Conservation (phyloP, 2,329 filamentous ascomycete genomes). For the Ceratocystis alfenasii region DNA sequence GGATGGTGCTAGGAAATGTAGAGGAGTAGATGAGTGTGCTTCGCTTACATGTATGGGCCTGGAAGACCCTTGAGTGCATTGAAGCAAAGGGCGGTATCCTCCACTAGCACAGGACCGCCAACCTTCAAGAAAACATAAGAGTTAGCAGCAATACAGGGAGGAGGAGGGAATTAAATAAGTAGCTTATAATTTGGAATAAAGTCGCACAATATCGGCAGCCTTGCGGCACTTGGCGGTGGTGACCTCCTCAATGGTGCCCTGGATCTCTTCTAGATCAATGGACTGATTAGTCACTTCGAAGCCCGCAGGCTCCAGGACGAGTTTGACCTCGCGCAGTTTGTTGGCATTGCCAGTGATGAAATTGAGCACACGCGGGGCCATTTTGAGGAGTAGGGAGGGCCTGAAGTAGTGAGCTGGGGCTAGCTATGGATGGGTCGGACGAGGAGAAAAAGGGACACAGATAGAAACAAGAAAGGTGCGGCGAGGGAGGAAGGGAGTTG, state of each 20-base stretch:
- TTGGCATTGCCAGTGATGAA: conserved; percentile 97
- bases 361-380: conserved; percentile 47
- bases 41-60: conserved; percentile 80
- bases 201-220: conserved; percentile 61
- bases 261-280: conserved; percentile 77
- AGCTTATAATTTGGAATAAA: not conserved
- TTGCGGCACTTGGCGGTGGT: conserved; percentile 74
- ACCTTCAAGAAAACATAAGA: conserved; percentile 40
- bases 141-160: not conserved
- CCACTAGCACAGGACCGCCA: conserved; percentile 78
- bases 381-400: conserved; percentile 24
- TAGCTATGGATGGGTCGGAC: too few relatives aligned
- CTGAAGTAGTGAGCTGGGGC: too few relatives aligned
- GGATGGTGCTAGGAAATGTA: too few relatives aligned
- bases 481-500: not conserved
- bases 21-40: not conserved
- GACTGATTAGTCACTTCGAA: conserved; percentile 63
- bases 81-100: conserved; percentile 93
- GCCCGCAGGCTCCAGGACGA: conserved; percentile 58
- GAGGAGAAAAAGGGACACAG: too few relatives aligned
- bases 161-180: too few relatives aligned
- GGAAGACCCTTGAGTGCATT: conserved; percentile 81
- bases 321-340: conserved; percentile 80
- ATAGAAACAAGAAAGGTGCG: too few relatives aligned
- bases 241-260: conserved; percentile 86